Percentiles rank a stretch among this genome's conserved stretches.
phyloP scores from a whole-genome alignment of 140 eudicot species.

The Oenanthe javanica region DNA sequence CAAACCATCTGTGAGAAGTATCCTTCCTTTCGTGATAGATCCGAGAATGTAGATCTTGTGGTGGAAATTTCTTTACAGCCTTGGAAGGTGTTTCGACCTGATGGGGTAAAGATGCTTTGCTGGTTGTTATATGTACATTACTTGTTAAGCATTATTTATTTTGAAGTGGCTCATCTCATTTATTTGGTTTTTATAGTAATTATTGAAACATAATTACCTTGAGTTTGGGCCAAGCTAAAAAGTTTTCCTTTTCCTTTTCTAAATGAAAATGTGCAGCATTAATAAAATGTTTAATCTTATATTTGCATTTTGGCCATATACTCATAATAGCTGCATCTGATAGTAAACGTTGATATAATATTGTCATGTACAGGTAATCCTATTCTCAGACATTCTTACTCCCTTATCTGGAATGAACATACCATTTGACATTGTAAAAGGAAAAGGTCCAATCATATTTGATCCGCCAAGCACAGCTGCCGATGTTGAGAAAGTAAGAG shows the following conservation, averaged over 20 bases:
- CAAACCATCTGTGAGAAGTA: slow-evolving; percentile 78
- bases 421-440: slow-evolving; percentile 94
- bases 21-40: slow-evolving; percentile 96
- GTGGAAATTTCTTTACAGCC: slow-evolving; percentile 96
- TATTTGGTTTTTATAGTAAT: neutral
- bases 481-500: slow-evolving; percentile 76
- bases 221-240: neutral
- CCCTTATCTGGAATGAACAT: slow-evolving; percentile 96
- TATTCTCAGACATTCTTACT: slow-evolving; percentile 93
- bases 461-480: slow-evolving; percentile 56
- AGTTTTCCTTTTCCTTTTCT: neutral
- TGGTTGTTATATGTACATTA: neutral
- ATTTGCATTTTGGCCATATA: neutral
- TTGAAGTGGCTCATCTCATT: neutral
- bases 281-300: neutral
- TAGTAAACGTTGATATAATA: neutral
- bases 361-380: slow-evolving; percentile 59
- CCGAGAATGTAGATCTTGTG: slow-evolving; percentile 96
- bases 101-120: slow-evolving; percentile 58
- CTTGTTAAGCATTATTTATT: neutral
- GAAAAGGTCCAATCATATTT: slow-evolving; percentile 88
- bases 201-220: neutral
- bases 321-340: neutral
- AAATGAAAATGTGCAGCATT: neutral
- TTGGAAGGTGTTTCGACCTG: slow-evolving; percentile 85